Conservation (phyloP, 306 rosid genomes). For the Phaseolus lunatus region DNA sequence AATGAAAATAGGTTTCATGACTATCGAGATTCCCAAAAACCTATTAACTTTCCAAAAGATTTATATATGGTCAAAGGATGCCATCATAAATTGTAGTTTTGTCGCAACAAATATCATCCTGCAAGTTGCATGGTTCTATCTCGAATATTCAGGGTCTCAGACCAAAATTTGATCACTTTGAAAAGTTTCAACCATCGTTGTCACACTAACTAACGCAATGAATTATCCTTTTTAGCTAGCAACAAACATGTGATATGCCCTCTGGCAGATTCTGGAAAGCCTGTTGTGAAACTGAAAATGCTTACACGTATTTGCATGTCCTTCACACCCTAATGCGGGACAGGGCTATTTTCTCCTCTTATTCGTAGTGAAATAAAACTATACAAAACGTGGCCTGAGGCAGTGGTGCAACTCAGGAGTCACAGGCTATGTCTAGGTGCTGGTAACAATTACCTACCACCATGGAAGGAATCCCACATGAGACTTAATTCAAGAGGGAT, state of each 20-base stretch:
- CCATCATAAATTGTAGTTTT: conserved; percentile 25
- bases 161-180: conserved; percentile 7
- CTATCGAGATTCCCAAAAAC: conserved; percentile 35
- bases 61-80: conserved; percentile 45
- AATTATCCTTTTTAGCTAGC: conserved; percentile 23
- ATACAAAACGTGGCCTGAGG: conserved; percentile 39
- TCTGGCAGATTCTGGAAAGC: not conserved
- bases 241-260: conserved; percentile 27
- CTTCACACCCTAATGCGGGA: conserved; percentile 22
- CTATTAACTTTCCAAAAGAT: conserved; percentile 33
- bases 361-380: not conserved
- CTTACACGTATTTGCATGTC: conserved; percentile 29
- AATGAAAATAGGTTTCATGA: conserved; percentile 32
- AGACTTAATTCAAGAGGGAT: conserved; percentile 48
- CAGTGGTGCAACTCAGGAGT: conserved; percentile 49
- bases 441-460: conserved; percentile 57
- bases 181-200: conserved; percentile 34
- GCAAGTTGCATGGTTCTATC: conserved; percentile 34
- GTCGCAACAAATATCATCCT: conserved; percentile 42
- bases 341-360: not conserved
- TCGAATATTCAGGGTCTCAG: conserved; percentile 5
- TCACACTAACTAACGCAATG: conserved; percentile 12
- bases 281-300: conserved; percentile 17
- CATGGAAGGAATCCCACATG: conserved; percentile 43
- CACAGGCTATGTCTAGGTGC: conserved; percentile 55